A percentile compares a stretch with the other conserved stretches of the same genome.
Evolutionary conservation across 805 yeast genomes (phyloP).

Genomic region (Wickerhamomyces tratensis): DNA sequence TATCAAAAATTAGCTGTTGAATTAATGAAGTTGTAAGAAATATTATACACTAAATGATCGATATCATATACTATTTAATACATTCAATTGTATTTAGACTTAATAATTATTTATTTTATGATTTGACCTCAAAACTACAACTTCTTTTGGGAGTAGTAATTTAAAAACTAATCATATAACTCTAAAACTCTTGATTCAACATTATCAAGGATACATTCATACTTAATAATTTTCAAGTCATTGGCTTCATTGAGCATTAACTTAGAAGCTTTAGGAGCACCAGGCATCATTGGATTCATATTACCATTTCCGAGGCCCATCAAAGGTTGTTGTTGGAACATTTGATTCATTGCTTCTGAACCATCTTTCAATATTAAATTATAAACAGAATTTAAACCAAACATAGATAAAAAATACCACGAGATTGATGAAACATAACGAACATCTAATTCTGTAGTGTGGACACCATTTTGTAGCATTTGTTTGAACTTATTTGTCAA

Average conservation of each 20-base stretch:
- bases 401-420: slow-evolving; percentile 86
- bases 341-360: slow-evolving; percentile 31
- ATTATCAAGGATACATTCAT: slow-evolving; percentile 44
- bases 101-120: not conserved
- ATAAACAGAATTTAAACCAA: slow-evolving; percentile 77
- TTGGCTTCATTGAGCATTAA: slow-evolving; percentile 65
- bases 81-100: too few species aligned
- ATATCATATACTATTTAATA: too few species aligned
- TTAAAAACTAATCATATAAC: too few species aligned
- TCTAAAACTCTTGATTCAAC: slow-evolving; percentile 49
- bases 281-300: slow-evolving; percentile 32
- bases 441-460: slow-evolving; percentile 77
- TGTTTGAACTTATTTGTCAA: slow-evolving; percentile 81
- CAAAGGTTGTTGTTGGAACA: slow-evolving; percentile 30
- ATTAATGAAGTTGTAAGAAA: too few species aligned
- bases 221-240: slow-evolving; percentile 53
- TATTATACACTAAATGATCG: too few species aligned
- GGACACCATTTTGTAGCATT: slow-evolving; percentile 84
- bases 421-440: slow-evolving; percentile 90
- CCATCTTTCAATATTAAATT: slow-evolving; percentile 51
- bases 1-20: too few species aligned
- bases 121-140: too few species aligned
- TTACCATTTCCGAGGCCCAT: not conserved
- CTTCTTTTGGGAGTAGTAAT: too few species aligned
- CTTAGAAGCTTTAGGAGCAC: slow-evolving; percentile 53